Evolutionary conservation across 768 basidiomycete species (phyloP), one percentile per base, ranked within the genome.

Genomic region (Suillus decipiens): DNA sequence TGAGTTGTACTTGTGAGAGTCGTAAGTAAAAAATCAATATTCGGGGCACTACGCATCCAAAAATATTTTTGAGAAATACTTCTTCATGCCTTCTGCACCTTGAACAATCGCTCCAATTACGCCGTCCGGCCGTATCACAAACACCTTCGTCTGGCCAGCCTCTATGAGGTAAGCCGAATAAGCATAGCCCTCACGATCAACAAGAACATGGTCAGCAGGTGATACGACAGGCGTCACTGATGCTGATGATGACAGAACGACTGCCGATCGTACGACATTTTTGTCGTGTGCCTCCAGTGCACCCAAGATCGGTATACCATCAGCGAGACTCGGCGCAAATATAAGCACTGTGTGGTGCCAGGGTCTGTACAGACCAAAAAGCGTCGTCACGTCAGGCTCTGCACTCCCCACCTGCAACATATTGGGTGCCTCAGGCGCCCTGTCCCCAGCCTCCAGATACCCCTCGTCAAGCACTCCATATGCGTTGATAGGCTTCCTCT

Each of bases 381-480:
- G 33, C 33, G 33, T 34, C 9, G 33, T 34, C 33, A 6, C 33
- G 33, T 59, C 48, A 1, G 64, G 63, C 0, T 41, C 50, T 2
- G 48, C 24, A 7, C 24, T 39, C 24, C 42, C 51, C 64, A 62
- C 55, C 2, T 65, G 59, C 0, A 72, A 57, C 14, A 78, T 67
- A 1, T 60, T 73, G 3, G 82, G 70, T 0, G 81, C 78, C 33
- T 83, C 80, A 0, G 81, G 83, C 1, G 82, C 82, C 19, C 82
- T 68, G 62, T 84, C 82, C 3, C 83, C 83, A 1, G 82, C 82
- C 57, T 72, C 60, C 62, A 75, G 39, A 72, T 68, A 48, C 62
- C 59, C 59, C 66, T 67, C 63, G 48, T 69, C 43, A 55, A 62
- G 28, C 56, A 60, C 53, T 31, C 31, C 64, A 41, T 47, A 42